Percentiles rank a stretch among this genome's conserved stretches.
phyloP scores from a whole-genome alignment of 768 basidiomycete genomes.

The Hydnomerulius pinastri region DNA sequence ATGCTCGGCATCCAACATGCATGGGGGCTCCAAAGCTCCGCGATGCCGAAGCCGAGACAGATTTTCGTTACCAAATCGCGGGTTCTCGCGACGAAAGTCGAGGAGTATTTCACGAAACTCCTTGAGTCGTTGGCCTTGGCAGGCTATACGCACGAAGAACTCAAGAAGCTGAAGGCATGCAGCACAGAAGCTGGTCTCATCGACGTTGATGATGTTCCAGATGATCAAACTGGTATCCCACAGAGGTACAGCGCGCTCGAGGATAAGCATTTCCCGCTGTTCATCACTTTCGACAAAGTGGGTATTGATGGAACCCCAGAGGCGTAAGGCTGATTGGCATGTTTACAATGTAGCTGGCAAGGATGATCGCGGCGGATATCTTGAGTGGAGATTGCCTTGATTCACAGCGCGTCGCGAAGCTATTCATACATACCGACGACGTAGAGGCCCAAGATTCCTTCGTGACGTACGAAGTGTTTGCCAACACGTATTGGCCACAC shows the following conservation, averaged over 20 bases:
- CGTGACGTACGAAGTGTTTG: constrained; percentile 51
- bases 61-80: constrained; percentile 74
- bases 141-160: constrained; percentile 38
- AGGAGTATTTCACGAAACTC: constrained; percentile 63
- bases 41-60: constrained; percentile 55
- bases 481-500: constrained; percentile 58
- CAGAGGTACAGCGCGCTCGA: constrained; percentile 52
- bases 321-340: background rate
- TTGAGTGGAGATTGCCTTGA: constrained; percentile 5
- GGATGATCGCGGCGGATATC: constrained; percentile 29
- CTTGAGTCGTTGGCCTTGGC: constrained; percentile 43
- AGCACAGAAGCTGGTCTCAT: constrained; percentile 26
- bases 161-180: constrained; percentile 30
- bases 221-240: constrained; percentile 37
- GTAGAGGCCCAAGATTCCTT: constrained; percentile 21
- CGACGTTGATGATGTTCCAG: constrained; percentile 40
- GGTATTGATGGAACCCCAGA: constrained; percentile 5
- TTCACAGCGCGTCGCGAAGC: constrained; percentile 3
- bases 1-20: constrained; percentile 69
- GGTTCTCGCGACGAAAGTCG: constrained; percentile 67
- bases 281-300: constrained; percentile 66
- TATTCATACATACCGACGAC: constrained; percentile 18
- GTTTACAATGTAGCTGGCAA: constrained; percentile 16
- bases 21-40: constrained; percentile 38
- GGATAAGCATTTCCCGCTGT: constrained; percentile 68